phyloP scores from a whole-genome alignment of 805 yeast genomes.

The Saccharomycopsis sp. region DNA sequence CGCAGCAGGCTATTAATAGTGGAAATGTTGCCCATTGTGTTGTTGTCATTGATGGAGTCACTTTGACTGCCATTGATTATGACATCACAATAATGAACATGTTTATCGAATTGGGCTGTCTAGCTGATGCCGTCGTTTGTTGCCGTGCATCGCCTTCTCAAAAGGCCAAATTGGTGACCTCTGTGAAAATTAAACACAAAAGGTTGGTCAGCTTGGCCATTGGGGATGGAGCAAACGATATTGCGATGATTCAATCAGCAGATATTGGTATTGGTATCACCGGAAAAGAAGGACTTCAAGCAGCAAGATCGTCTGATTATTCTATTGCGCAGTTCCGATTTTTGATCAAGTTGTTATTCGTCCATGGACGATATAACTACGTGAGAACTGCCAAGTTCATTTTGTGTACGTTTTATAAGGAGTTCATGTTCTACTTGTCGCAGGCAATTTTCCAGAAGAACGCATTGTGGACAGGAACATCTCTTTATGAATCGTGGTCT shows the following conservation, averaged over 20 bases:
- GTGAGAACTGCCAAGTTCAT: constrained; percentile 88
- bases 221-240: constrained; percentile 99
- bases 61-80: constrained; percentile 63
- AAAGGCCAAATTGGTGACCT: constrained; percentile 81
- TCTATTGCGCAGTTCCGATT: constrained; percentile 92
- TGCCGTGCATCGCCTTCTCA: constrained; percentile 98
- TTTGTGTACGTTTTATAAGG: constrained; percentile 91
- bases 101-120: constrained; percentile 78
- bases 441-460: constrained; percentile 83
- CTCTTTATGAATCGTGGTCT: constrained; percentile 93
- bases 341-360: constrained; percentile 72
- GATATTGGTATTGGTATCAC: constrained; percentile 97
- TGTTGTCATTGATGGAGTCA: constrained; percentile 89
- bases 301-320: constrained; percentile 91
- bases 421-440: constrained; percentile 78
- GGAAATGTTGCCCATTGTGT: constrained; percentile 91
- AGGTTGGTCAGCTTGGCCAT: constrained; percentile 83
- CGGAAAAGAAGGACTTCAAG: constrained; percentile 95
- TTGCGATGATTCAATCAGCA: constrained; percentile 98
- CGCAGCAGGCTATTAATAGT: constrained; percentile 63
- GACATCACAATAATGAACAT: constrained; percentile 67
- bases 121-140: constrained; percentile 85
- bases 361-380: constrained; percentile 95
- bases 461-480: constrained; percentile 86
- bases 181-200: constrained; percentile 66